Conservation (phyloP, 208 protist species). For the Trypanosoma scelopori region DNA sequence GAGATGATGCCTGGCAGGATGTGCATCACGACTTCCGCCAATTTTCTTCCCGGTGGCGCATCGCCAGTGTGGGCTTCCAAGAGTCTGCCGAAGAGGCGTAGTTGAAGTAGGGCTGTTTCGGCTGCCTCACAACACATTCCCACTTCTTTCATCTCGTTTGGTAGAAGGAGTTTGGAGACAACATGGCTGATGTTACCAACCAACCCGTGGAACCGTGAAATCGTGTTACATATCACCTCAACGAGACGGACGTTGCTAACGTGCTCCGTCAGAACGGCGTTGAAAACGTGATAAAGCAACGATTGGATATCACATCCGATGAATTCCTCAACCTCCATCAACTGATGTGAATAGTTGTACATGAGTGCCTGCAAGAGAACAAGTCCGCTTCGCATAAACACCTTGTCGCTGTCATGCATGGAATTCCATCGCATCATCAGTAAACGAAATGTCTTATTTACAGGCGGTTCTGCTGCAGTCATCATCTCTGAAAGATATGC, state of each 20-base stretch:
- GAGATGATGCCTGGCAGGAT: slow-evolving; percentile 18
- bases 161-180: slow-evolving; percentile 15
- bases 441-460: slow-evolving; percentile 25
- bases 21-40: slow-evolving; percentile 14
- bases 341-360: slow-evolving; percentile 25
- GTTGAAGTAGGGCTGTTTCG: slow-evolving; percentile 22
- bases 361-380: slow-evolving; percentile 31
- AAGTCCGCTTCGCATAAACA: slow-evolving; percentile 21
- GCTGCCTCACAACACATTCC: slow-evolving; percentile 2
- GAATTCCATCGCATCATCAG: slow-evolving; percentile 13
- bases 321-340: slow-evolving; percentile 27
- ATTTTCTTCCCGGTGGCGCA: neutral
- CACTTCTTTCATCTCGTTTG: slow-evolving; percentile 13
- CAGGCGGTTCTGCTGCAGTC: neutral
- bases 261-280: slow-evolving; percentile 1
- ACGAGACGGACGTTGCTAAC: slow-evolving; percentile 12
- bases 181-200: slow-evolving; percentile 21
- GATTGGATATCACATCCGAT: slow-evolving; percentile 15
- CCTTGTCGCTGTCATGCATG: slow-evolving; percentile 8
- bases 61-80: neutral
- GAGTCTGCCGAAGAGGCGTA: slow-evolving; percentile 15
- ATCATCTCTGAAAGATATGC: neutral
- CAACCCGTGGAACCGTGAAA: slow-evolving; percentile 17
- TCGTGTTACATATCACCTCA: slow-evolving; percentile 21
- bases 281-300: slow-evolving; percentile 12